Base-by-base conservation (phyloP, 768 basidiomycete genomes). In the Pleurotus cornucopiae region DNA sequence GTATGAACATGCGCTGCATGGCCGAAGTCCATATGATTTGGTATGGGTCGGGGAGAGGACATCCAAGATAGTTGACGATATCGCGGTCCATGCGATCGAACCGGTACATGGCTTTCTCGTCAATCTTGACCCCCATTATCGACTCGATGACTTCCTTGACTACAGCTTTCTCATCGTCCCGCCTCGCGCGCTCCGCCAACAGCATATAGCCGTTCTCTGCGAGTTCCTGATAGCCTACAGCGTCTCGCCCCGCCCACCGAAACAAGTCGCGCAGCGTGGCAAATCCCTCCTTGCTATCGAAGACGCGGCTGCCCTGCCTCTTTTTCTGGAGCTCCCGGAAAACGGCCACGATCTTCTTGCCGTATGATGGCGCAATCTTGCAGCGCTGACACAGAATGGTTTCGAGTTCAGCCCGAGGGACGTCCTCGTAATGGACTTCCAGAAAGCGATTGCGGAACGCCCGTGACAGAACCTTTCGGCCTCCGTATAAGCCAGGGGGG, bases 171-270 rank as follows among this genome's bases (percentile, higher is more conserved):
- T 98, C 97, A 56, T 98, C 95, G 2, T 79, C 75, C 25, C 85
- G 81, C 26, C 97, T 80, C 7, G 91, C 80, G 34, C 97, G 85
- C 70, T 98, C 97, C 0, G 93, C 97, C 11, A 99, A 76, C 9
- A 99, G 78, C 95, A 99, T 98, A 71, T 94, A 98, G 0, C 97
- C 97, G 61, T 98, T 92, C 62, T 94, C 86, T 0, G 96, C 97
- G 54, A 99, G 77, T 64, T 97, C 88, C 64, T 97, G 91, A 67
- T 94, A 93, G 6, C 89, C 87, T 48, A 91, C 73, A 1, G 94
- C 94, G 56, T 91, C 91, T 56, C 97, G 77, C 3, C 87, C 88
- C 5, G 94, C 97, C 97, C 97, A 99, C 44, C 97, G 85, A 72
- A 99, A 99, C 14, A 99, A 75, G 67, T 99, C 97, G 40, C 97